A percentile compares a stretch with the other conserved stretches of the same genome.
Evolutionary conservation across 2,329 filamentous ascomycete genomes (phyloP).

Genomic region (Nemania sp.): DNA sequence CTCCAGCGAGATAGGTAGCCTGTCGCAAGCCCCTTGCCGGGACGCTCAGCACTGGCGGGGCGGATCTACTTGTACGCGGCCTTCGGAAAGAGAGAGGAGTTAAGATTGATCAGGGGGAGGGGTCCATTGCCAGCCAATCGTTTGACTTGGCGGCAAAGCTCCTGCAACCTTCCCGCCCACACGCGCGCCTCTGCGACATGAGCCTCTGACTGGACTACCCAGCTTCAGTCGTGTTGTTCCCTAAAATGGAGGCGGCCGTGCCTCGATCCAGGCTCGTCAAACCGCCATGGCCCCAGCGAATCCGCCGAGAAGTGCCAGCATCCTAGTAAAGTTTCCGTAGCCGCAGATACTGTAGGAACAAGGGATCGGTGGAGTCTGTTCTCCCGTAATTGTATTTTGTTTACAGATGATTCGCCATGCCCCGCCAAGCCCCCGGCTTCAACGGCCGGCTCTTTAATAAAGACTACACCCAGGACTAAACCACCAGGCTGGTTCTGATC

Average conservation of each 20-base stretch:
- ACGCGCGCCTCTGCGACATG: slow-evolving; percentile 24
- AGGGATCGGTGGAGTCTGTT: too few relatives aligned
- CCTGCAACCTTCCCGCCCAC: slow-evolving; percentile 16
- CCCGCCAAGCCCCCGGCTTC: neutral
- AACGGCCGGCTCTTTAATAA: slow-evolving; percentile 20
- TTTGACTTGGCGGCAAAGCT: slow-evolving; percentile 36
- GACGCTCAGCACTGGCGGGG: slow-evolving; percentile 20
- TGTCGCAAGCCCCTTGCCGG: slow-evolving; percentile 27
- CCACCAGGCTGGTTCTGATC: neutral
- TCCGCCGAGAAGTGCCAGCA: too few relatives aligned
- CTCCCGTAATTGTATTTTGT: too few relatives aligned
- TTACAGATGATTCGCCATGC: too few relatives aligned
- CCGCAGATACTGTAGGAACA: too few relatives aligned
- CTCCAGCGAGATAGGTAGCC: slow-evolving; percentile 27
- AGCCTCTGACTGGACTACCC: slow-evolving; percentile 11
- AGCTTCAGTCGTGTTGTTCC: neutral
- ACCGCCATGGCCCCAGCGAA: too few relatives aligned
- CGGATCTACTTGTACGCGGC: slow-evolving; percentile 21
- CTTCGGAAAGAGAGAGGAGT: neutral
- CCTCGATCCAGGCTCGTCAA: slow-evolving; percentile 16
- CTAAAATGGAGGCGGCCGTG: slow-evolving; percentile 6
- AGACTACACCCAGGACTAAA: slow-evolving; percentile 22
- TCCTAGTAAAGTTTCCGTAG: too few relatives aligned
- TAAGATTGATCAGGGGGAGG: slow-evolving; percentile 6
- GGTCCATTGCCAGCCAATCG: slow-evolving; percentile 19